These are phyloP conservation scores for Aureobasidium sp. DNA, from an alignment of 2,329 filamentous ascomycete species.

Conservation along the genomic window DNA sequence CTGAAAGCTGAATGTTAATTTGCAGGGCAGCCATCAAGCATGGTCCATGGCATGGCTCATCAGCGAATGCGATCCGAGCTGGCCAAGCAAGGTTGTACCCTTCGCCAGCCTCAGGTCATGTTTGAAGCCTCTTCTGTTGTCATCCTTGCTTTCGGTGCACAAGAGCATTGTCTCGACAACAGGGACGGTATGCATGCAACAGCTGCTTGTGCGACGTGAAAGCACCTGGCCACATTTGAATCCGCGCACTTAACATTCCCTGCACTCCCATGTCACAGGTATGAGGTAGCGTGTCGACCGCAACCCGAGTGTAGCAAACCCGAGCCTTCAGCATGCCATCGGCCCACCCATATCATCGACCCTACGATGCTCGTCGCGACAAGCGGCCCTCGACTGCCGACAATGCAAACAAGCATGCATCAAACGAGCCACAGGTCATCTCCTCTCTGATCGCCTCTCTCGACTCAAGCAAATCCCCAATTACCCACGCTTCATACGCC, in stretches of 20 bases:
- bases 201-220: constrained; percentile 1
- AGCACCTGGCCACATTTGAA: not conserved
- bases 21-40: not conserved
- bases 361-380: not conserved
- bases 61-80: not conserved
- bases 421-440: constrained; percentile 49
- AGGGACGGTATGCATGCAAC: not conserved
- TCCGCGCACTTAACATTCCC: not conserved
- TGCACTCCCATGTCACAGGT: constrained; percentile 13
- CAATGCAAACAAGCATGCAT: constrained; percentile 23
- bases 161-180: not conserved
- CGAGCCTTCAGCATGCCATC: not conserved
- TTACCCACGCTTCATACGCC: not conserved
- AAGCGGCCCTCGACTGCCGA: constrained; percentile 24
- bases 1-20: constrained; percentile 1
- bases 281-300: constrained; percentile 1
- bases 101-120: not conserved
- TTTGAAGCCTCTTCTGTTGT: not conserved
- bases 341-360: not conserved
- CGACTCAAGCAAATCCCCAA: constrained; percentile 26
- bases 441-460: constrained; percentile 56
- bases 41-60: not conserved
- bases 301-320: not conserved
- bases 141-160: not conserved
- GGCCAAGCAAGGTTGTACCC: not conserved